phyloP scores from a whole-genome alignment of 305 asterid genomes.

The Fraxinus sp. region DNA sequence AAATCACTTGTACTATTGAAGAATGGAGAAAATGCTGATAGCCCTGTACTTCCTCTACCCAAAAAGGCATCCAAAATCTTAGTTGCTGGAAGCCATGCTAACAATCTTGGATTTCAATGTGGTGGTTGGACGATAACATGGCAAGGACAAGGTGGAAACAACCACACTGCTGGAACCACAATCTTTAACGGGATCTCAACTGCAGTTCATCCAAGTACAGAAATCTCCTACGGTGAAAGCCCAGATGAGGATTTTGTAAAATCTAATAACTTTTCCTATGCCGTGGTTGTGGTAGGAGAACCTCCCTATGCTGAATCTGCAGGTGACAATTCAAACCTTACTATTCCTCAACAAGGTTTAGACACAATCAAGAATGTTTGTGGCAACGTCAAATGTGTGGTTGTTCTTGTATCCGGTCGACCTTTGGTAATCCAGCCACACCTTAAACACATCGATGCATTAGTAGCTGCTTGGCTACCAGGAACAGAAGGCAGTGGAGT shows the following conservation, averaged over 20 bases:
- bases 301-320: constrained; percentile 43
- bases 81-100: constrained; percentile 51
- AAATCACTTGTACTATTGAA: constrained; percentile 39
- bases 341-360: constrained; percentile 37
- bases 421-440: constrained; percentile 52
- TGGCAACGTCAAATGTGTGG: constrained; percentile 40
- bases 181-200: constrained; percentile 34
- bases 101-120: constrained; percentile 53
- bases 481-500: constrained; percentile 67
- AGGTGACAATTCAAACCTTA: constrained; percentile 45
- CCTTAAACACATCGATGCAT: constrained; percentile 42
- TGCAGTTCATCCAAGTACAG: constrained; percentile 35
- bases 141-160: constrained; percentile 41
- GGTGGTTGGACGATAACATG: constrained; percentile 58
- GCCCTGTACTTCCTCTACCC: not conserved
- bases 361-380: constrained; percentile 39
- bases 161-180: constrained; percentile 41
- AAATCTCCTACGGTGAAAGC: constrained; percentile 30
- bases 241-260: constrained; percentile 34
- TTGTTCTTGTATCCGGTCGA: constrained; percentile 50
- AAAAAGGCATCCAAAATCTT: not conserved
- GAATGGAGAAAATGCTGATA: constrained; percentile 22
- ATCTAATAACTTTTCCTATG: constrained; percentile 41
- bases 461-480: constrained; percentile 71
- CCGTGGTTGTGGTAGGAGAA: constrained; percentile 62